phyloP scores from a whole-genome alignment of 495 filamentous ascomycete genomes.

The Lasiosphaeria miniovina region DNA sequence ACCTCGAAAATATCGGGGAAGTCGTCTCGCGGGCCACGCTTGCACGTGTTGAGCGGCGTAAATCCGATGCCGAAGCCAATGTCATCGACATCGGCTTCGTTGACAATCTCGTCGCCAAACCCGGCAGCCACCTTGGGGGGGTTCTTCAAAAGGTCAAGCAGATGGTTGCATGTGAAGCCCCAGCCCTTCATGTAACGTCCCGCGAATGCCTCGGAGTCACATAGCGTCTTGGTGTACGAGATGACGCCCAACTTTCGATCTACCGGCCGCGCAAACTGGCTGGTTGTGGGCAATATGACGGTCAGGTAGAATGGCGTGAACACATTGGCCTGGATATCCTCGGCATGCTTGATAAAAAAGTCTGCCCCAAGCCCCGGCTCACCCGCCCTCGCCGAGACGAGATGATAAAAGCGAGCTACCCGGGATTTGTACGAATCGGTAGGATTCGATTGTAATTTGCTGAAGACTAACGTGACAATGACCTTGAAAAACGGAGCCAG shows the following conservation, averaged over 20 bases:
- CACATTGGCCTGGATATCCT: conserved; percentile 74
- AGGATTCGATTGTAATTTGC: conserved; percentile 67
- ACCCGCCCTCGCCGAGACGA: conserved; percentile 71
- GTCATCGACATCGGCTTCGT: conserved; percentile 88
- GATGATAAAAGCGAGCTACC: conserved; percentile 89
- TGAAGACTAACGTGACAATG: conserved; percentile 79
- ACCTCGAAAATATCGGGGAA: conserved; percentile 81
- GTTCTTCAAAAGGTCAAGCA: conserved; percentile 85
- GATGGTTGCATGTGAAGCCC: conserved; percentile 77
- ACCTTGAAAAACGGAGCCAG: conserved; percentile 74
- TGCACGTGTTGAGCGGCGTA: conserved; percentile 86
- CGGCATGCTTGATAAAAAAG: conserved; percentile 77
- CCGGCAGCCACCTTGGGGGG: conserved; percentile 67
- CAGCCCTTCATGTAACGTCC: conserved; percentile 78
- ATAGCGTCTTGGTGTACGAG: conserved; percentile 84
- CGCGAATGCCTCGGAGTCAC: conserved; percentile 76
- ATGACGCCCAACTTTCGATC: conserved; percentile 94
- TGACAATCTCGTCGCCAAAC: conserved; percentile 67
- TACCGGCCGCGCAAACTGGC: conserved; percentile 76
- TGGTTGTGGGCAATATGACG: conserved; percentile 83
- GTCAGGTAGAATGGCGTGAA: conserved; percentile 80
- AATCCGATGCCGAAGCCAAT: conserved; percentile 91
- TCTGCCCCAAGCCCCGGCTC: conserved; percentile 80
- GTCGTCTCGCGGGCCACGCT: conserved; percentile 61
- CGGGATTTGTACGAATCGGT: conserved; percentile 78